Percentiles rank a stretch among this genome's conserved stretches.
phyloP scores from a whole-genome alignment of 495 filamentous ascomycete genomes.

The Cladorrhinum samala region DNA sequence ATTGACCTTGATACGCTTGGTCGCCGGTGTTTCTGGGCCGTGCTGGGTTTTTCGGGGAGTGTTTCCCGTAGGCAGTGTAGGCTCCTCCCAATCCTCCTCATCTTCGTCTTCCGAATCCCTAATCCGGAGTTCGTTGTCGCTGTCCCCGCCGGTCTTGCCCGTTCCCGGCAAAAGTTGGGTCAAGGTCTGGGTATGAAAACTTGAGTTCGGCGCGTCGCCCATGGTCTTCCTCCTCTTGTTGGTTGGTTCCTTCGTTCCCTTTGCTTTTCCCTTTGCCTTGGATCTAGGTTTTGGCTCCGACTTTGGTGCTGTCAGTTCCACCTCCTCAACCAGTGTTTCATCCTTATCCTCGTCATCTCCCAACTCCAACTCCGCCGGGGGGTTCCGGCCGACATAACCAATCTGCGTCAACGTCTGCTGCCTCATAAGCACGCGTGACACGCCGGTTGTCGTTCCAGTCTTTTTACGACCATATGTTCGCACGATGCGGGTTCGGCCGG shows the following conservation, averaged over 20 bases:
- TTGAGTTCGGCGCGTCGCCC: slow-evolving; percentile 31
- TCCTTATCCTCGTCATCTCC: slow-evolving; percentile 8
- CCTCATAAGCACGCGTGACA: slow-evolving; percentile 11
- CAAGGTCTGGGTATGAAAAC: slow-evolving; percentile 41
- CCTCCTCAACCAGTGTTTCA: slow-evolving; percentile 1
- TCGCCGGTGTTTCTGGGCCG: background rate
- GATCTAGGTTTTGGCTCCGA: slow-evolving; percentile 12
- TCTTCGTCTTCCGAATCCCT: slow-evolving; percentile 32
- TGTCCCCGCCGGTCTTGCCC: slow-evolving; percentile 10
- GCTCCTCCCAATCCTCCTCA: slow-evolving; percentile 1
- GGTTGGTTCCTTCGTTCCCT: background rate
- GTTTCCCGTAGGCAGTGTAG: background rate
- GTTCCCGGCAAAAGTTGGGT: slow-evolving; percentile 36
- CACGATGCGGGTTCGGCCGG: background rate
- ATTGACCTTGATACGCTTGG: slow-evolving; percentile 26
- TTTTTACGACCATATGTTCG: background rate
- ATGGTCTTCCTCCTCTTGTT: slow-evolving; percentile 35
- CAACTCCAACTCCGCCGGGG: slow-evolving; percentile 4
- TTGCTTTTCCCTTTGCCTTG: slow-evolving; percentile 9
- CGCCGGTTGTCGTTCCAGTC: slow-evolving; percentile 16
- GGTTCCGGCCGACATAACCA: slow-evolving; percentile 26
- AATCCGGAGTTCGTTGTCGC: slow-evolving; percentile 25
- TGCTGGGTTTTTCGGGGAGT: background rate
- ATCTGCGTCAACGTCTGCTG: slow-evolving; percentile 50
- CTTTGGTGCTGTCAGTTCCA: slow-evolving; percentile 12